Evolutionary conservation across 2,329 filamentous ascomycete species (phyloP), one percentile per base, ranked within the genome.

Genomic region (Daldinia sp.): DNA sequence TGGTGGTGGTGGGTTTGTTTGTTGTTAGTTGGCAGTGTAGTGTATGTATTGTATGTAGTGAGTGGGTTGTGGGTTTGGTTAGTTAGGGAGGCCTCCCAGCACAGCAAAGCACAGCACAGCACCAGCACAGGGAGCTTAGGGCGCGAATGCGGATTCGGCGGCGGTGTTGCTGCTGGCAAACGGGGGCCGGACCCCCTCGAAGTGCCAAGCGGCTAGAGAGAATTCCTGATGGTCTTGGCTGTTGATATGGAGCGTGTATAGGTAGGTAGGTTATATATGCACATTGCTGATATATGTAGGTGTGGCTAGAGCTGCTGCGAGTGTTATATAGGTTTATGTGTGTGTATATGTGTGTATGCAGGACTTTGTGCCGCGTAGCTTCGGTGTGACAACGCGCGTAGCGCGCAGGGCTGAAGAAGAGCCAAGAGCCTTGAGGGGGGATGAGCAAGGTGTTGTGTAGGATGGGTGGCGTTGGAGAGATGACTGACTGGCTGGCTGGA

Each of bases 381-480:
- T 55, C 30, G 25, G 50, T 58, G 53, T 62, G 52, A 64, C 49
- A 57, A 61, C 32, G 64, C 64, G 45, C 17, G 48, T 50, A 58
- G 60, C 60, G 51, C 61, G 64, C 64, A 64, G 64, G 61, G 64
- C 60, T 66, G 64, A 67, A 48, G 25, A 25, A 27, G 23, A 21
- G 64, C 61, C 64, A 61, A 64, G 64, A 64, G 39, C 15, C 56
- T 64, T 58, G 43, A 61, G 56, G 34, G 43, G 61, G 48, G 60
- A 27, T 9, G 27, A 52, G 11, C n/a, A 32, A 48, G n/a, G 1
- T 35, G 15, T 35, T 7, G 2, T 15, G 6, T 49, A 45, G 45
- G 37, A 11, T 15, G 17, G 27, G 37, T 27, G 9, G 39, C 7
- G 34, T 23, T 37, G 35, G 23, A 29, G 49, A 41, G 13, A 13